Base-by-base conservation (phyloP, 768 basidiomycete species). In the Strobilomyces confusus region DNA sequence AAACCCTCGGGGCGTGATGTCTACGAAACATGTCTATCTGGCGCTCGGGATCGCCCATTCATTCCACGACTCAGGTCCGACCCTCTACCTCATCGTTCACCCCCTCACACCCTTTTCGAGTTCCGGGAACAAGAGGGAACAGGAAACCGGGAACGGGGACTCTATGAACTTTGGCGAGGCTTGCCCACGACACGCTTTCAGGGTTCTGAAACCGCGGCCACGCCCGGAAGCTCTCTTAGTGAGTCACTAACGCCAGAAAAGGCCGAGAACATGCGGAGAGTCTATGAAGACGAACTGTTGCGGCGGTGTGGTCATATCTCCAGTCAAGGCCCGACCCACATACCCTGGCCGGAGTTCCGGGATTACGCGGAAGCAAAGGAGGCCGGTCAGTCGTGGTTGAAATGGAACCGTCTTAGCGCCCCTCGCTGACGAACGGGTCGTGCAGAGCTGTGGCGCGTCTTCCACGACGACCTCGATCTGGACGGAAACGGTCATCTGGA, bases 371-470 rank as follows among this genome's bases (percentile, higher is more conserved):
- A 86, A 57, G 78, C 77, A 51, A 93, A 94, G 72, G 92, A 93
- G 80, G 79, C 75, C 49, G 92, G 91, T 86, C 65, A 63, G 81
- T 78, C 52, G 53, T 48, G 44, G 30, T 37, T 52, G 38, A 50
- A 53, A 30, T 56, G 55, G 48, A 57, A 41, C 57, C 46, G 20
- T 55, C 32, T 47, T 46, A 54, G 26, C 20, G 57, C 13, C 34
- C 59, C 55, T 57, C 46, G 36, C 57, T 69, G 54, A 58, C 44
- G 14, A 42, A 49, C 53, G 50, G 42, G 42, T 48, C 52, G 40
- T 45, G n/a, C 52, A 92, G 93, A 95, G 70, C 76, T 97, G 20
- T 97, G 95, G 95, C 76, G 81, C 47, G 84, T 94, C 51, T 97
- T 97, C 70, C 90, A 91, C 58, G 79, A 92, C 64, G 89, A 94